These are phyloP conservation scores for Scolecobasidium constrictum DNA, from an alignment of 2,329 filamentous ascomycete species.

Conservation along the genomic window DNA sequence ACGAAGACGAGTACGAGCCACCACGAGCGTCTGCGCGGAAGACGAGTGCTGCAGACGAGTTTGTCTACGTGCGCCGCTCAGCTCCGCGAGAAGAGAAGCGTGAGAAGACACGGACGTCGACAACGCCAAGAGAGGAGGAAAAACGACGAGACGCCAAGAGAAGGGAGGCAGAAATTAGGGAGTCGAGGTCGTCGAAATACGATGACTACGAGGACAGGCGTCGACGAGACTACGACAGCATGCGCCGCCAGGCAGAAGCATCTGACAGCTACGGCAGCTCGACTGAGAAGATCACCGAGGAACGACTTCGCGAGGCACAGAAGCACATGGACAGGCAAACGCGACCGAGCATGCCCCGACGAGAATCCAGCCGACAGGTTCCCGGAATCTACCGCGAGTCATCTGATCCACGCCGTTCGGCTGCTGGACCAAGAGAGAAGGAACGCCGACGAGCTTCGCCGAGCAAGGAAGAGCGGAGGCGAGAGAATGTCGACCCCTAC, in stretches of 20 bases:
- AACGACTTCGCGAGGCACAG: not conserved
- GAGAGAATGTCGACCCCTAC: slow-evolving; percentile 7
- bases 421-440: slow-evolving; percentile 6
- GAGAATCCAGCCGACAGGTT: not conserved
- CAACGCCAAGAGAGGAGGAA: slow-evolving; percentile 1
- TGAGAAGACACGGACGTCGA: not conserved
- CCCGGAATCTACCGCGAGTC: slow-evolving; percentile 2
- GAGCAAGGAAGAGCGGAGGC: slow-evolving; percentile 5
- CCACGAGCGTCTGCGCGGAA: slow-evolving; percentile 4
- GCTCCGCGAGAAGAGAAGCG: slow-evolving; percentile 4
- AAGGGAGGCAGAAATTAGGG: slow-evolving; percentile 5
- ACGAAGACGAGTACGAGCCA: slow-evolving; percentile 3
- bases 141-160: not conserved
- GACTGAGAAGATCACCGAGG: slow-evolving; percentile 3
- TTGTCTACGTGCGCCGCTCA: not conserved
- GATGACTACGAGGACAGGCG: not conserved
- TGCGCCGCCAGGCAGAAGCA: not conserved
- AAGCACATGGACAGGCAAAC: slow-evolving; percentile 2
- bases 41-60: not conserved
- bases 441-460: slow-evolving; percentile 3
- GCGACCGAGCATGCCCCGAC: not conserved
- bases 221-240: slow-evolving; percentile 2
- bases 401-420: slow-evolving; percentile 6
- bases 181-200: slow-evolving; percentile 5
- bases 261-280: not conserved